Conservation (phyloP, 495 filamentous ascomycete species). For the Acidomyces sp. region DNA sequence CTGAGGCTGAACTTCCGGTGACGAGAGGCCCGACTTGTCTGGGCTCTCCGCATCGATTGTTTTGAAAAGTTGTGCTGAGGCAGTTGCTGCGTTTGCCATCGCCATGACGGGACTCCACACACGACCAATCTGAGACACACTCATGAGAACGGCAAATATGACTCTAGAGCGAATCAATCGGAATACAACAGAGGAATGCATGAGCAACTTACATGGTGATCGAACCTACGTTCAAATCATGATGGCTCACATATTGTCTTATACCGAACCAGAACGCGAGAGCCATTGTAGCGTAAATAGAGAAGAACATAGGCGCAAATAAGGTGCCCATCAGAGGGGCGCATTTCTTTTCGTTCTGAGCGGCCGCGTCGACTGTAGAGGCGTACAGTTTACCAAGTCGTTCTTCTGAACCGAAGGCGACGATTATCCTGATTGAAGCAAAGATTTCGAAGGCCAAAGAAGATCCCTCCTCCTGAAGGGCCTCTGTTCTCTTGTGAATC, state of each 20-base stretch:
- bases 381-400: too few relatives aligned
- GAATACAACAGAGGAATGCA: slow-evolving; percentile 17
- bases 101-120: slow-evolving; percentile 12
- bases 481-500: slow-evolving; percentile 2
- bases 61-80: slow-evolving; percentile 29
- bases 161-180: background rate
- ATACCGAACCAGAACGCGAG: slow-evolving; percentile 20
- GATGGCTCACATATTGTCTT: slow-evolving; percentile 12
- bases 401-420: too few relatives aligned
- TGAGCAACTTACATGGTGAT: too few relatives aligned
- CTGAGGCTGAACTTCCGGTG: slow-evolving; percentile 17
- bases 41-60: slow-evolving; percentile 27
- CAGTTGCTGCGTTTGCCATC: slow-evolving; percentile 28
- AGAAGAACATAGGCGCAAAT: too few relatives aligned
- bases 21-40: slow-evolving; percentile 27
- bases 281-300: slow-evolving; percentile 15
- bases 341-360: too few relatives aligned
- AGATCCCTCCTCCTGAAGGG: too few relatives aligned
- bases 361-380: too few relatives aligned
- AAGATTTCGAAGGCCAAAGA: too few relatives aligned
- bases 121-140: slow-evolving; percentile 11
- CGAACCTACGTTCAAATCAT: slow-evolving; percentile 12
- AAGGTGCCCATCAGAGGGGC: too few relatives aligned
- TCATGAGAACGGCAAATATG: slow-evolving; percentile 15
- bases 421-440: too few relatives aligned